Evolutionary conservation across 192 early-diverging fungal species (phyloP), one percentile per base, ranked within the genome.

Genomic region (Backusella mclennaniae): DNA sequence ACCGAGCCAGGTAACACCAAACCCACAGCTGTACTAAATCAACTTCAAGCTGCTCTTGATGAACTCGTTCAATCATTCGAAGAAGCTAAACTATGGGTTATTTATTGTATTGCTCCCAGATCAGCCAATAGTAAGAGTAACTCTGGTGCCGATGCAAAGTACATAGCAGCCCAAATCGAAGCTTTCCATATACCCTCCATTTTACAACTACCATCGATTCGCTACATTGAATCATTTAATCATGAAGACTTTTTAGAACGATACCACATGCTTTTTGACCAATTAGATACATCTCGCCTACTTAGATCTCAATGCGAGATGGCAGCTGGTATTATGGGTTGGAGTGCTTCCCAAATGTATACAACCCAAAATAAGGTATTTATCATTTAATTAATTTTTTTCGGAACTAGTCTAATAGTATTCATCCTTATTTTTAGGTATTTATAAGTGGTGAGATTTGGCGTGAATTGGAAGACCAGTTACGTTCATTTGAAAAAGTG

Each of bases 21-120:
- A 14, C 44, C 73, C 14, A 70, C 78, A 4, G 85, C 85, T 0
- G 84, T 89, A 8, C 41, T 83, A 15, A 76, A 87, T 66, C 90
- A 90, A 67, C 83, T 89, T 15, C 86, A 90, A 82, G 74, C 77
- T 35, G 90, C 93, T 5, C 77, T 96, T 3, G 88, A 94, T 44
- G 94, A 96, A 70, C 83, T 98, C 71, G 79, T 93, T 39, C 86
- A 90, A 2, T 92, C 97, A 0, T 85, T 96, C 53, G 82, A 86
- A 33, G 89, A 93, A 71, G 93, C 95, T 42, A 89, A 89, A 53
- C 83, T 91, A 12, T 99, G 96, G 96, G 83, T 91, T 66, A 85
- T 98, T 12, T 82, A 93, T 59, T 96, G 96, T 85, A 81, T 97
- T 14, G 81, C 88, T 26, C 92, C 95, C 1, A 91, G 93, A 72